Conservation (phyloP, 768 basidiomycete species). For the Hebeloma cylindrosporum region DNA sequence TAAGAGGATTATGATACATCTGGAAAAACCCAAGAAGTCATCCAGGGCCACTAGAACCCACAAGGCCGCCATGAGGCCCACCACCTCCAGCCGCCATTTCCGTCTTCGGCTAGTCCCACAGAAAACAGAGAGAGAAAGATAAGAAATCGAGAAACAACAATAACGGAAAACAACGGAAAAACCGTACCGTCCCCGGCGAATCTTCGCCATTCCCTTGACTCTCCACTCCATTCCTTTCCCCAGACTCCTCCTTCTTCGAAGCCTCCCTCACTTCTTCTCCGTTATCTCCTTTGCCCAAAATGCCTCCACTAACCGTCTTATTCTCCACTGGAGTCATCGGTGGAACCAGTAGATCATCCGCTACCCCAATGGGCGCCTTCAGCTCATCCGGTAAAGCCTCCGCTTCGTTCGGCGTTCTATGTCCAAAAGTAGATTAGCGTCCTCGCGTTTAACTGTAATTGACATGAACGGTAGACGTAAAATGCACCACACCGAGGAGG, state of each 20-base stretch:
- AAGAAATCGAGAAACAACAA: slow-evolving; percentile 11
- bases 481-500: background rate
- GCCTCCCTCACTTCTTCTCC: slow-evolving; percentile 9
- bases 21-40: slow-evolving; percentile 63
- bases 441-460: slow-evolving; percentile 1
- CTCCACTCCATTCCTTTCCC: slow-evolving; percentile 21
- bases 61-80: slow-evolving; percentile 17
- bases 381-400: slow-evolving; percentile 63
- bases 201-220: slow-evolving; percentile 30
- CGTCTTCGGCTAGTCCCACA: slow-evolving; percentile 9
- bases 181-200: slow-evolving; percentile 29
- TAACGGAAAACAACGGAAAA: slow-evolving; percentile 10
- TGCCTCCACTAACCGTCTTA: background rate
- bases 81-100: slow-evolving; percentile 10
- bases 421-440: slow-evolving; percentile 17
- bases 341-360: slow-evolving; percentile 57
- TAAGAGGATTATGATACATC: slow-evolving; percentile 57
- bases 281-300: background rate
- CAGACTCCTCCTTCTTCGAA: slow-evolving; percentile 20
- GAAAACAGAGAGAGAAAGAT: slow-evolving; percentile 8
- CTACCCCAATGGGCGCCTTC: slow-evolving; percentile 57
- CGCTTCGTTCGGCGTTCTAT: slow-evolving; percentile 54
- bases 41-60: slow-evolving; percentile 22
- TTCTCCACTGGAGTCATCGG: slow-evolving; percentile 13
- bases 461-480: background rate